These are phyloP conservation scores for Tricholoma matsutake DNA, from an alignment of 768 basidiomycete genomes.

Conservation along the genomic window DNA sequence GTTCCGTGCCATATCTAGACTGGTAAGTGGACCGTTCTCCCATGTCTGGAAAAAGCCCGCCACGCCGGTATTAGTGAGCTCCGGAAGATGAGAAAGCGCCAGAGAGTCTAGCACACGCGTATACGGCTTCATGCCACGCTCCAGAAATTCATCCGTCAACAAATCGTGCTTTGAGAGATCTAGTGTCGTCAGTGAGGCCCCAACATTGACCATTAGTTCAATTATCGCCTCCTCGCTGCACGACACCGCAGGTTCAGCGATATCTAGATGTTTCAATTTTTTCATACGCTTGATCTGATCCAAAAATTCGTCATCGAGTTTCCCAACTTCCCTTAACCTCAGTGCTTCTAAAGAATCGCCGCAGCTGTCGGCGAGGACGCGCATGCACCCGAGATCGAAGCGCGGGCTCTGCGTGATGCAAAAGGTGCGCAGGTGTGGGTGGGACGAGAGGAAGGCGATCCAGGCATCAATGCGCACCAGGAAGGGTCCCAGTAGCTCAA, in stretches of 20 bases:
- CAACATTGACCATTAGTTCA: constrained; percentile 51
- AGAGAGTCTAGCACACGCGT: constrained; percentile 49
- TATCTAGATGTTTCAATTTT: constrained; percentile 56
- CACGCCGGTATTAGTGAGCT: constrained; percentile 70
- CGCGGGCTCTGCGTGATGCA: constrained; percentile 83
- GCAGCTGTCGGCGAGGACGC: constrained; percentile 54
- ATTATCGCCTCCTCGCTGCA: constrained; percentile 57
- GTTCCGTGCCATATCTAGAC: constrained; percentile 65
- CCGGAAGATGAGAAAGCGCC: constrained; percentile 49
- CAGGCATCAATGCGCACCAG: constrained; percentile 74
- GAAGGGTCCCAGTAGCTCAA: constrained; percentile 88
- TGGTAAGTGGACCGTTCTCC: constrained; percentile 47
- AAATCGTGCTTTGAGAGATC: constrained; percentile 68
- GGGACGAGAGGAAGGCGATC: constrained; percentile 67
- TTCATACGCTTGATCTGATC: constrained; percentile 44
- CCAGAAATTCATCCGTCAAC: constrained; percentile 59
- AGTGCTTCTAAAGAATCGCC: constrained; percentile 55
- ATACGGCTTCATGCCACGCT: constrained; percentile 54
- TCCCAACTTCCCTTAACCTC: constrained; percentile 74
- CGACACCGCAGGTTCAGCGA: constrained; percentile 57
- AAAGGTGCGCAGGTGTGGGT: constrained; percentile 66
- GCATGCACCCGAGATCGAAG: constrained; percentile 70
- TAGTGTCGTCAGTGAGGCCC: constrained; percentile 53
- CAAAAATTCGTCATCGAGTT: constrained; percentile 65
- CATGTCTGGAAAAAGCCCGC: constrained; percentile 64